Evolutionary conservation across 2,329 filamentous ascomycete genomes (phyloP), one percentile per base, ranked within the genome.

Genomic region (Diaporthe sp.): DNA sequence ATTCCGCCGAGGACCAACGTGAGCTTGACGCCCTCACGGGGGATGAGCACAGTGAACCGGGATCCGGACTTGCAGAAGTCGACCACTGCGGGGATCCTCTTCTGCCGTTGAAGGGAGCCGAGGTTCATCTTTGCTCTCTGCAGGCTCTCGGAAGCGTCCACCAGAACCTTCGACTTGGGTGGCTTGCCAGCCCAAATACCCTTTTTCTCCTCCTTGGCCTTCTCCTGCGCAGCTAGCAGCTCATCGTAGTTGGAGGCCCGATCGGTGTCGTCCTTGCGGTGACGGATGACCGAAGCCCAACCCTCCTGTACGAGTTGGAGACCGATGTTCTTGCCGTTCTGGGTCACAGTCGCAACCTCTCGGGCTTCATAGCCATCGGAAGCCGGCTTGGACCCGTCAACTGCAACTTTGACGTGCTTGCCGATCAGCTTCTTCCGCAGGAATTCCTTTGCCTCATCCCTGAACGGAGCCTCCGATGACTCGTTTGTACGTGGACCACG

Each of bases 21-120:
- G 75, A 99, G 88, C 87, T 98, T 98, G 81, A 96, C 92, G 80
- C 95, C 95, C 82, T 99, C 97, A 47, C 96, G 93, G 61, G 97
- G 96, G 65, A 99, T 92, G 13, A 99, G 87, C 47, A 99, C 89
- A 35, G 95, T 97, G 84, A 98, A 99, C 78, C 97, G 92, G 53
- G 96, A 97, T 39, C 94, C 97, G n/a, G 95, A 94, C 85, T 98
- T 98, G 87, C 97, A 97, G 83, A 97, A 99, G 83, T 99, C 97
- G 55, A 99, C 95, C 78, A 99, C 89, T 15, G 94, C 97, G 10
- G 97, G 95, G 4, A 98, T 93, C 84, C 94, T 96, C 88, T 95
- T 96, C 83, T 98, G 96, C 71, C 96, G 92, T 76, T 97, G 94
- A 42, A 99, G 89, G 30, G 95, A 92, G 15, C 94, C 94, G 50